Percentiles rank a stretch among this genome's conserved stretches.
These are phyloP conservation scores for Tephrocybe sp. DNA, from an alignment of 768 basidiomycete species.

Conservation along the genomic window DNA sequence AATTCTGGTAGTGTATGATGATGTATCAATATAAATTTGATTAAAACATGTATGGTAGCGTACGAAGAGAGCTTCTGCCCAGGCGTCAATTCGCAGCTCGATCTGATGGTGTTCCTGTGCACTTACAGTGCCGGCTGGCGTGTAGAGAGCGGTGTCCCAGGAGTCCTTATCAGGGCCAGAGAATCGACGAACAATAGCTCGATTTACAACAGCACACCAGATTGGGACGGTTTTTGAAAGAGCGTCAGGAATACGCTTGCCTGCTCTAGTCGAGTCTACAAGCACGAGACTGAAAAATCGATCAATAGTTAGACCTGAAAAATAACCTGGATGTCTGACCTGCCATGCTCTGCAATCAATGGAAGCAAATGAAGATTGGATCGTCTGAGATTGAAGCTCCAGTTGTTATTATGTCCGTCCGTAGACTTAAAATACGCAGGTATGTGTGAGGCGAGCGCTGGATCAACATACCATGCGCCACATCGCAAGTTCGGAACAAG, in stretches of 20 bases:
- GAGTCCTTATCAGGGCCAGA: conserved; percentile 19
- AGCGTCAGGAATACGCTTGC: conserved; percentile 93
- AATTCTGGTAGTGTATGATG: conserved; percentile 42
- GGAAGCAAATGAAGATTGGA: conserved; percentile 80
- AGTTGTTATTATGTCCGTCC: conserved; percentile 82
- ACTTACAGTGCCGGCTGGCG: conserved; percentile 67
- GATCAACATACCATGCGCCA: conserved; percentile 91
- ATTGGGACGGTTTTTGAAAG: conserved; percentile 91
- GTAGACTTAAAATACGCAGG: conserved; percentile 91
- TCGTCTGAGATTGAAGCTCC: conserved; percentile 81
- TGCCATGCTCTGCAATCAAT: conserved; percentile 47
- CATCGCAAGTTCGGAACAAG: conserved; percentile 83
- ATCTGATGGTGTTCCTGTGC: conserved; percentile 82
- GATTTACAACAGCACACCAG: conserved; percentile 90
- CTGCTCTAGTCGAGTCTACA: conserved; percentile 90
- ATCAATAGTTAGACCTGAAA: no score
- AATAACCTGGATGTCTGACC: conserved; percentile 42
- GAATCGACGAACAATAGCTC: conserved; percentile 43
- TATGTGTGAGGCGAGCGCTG: conserved; percentile 40
- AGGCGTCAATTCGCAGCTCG: conserved; percentile 55
- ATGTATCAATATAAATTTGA: neutral
- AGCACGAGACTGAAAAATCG: conserved; percentile 67
- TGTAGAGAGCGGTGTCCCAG: conserved; percentile 66
- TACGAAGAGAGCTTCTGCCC: conserved; percentile 71
- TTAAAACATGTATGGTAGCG: neutral